These are phyloP conservation scores for Polymyxa betae DNA, from an alignment of 208 protist species.

Conservation along the genomic window DNA sequence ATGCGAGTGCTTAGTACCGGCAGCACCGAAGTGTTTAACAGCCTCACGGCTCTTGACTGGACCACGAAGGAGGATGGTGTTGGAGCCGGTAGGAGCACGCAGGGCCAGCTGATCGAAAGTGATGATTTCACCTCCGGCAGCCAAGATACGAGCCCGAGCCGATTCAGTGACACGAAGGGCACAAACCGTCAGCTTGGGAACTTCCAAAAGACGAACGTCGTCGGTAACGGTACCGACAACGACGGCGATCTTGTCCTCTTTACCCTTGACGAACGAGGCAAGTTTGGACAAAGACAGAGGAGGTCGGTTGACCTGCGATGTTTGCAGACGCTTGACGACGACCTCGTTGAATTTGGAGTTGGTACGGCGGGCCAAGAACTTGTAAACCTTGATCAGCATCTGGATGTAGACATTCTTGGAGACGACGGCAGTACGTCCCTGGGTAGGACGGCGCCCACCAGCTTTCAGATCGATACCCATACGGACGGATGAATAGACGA, in stretches of 20 bases:
- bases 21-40: slow-evolving; percentile 96
- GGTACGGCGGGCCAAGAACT: slow-evolving; percentile 97
- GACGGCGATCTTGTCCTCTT: slow-evolving; percentile 88
- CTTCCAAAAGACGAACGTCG: slow-evolving; percentile 92
- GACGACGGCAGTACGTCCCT: slow-evolving; percentile 87
- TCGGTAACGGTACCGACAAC: slow-evolving; percentile 97
- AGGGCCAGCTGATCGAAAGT: slow-evolving; percentile 99
- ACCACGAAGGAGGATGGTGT: slow-evolving; percentile 95
- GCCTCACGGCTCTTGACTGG: slow-evolving; percentile 89
- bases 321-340: slow-evolving; percentile 92
- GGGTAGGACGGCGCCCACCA: slow-evolving; percentile 52
- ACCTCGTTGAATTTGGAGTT: slow-evolving; percentile 96
- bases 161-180: slow-evolving; percentile 97
- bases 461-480: slow-evolving; percentile 72
- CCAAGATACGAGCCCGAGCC: slow-evolving; percentile 95
- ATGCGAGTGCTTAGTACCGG: slow-evolving; percentile 70
- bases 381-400: slow-evolving; percentile 98
- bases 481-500: too few relatives aligned
- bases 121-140: slow-evolving; percentile 94
- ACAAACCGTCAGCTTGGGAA: slow-evolving; percentile 91
- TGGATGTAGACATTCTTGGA: slow-evolving; percentile 95
- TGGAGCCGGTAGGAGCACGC: slow-evolving; percentile 91
- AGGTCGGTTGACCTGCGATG: slow-evolving; percentile 92
- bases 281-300: slow-evolving; percentile 93
- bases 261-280: slow-evolving; percentile 80